A percentile compares a stretch with the other conserved stretches of the same genome.
Conservation (phyloP, 2,329 filamentous ascomycete species). For the Trichoderma harzianum region DNA sequence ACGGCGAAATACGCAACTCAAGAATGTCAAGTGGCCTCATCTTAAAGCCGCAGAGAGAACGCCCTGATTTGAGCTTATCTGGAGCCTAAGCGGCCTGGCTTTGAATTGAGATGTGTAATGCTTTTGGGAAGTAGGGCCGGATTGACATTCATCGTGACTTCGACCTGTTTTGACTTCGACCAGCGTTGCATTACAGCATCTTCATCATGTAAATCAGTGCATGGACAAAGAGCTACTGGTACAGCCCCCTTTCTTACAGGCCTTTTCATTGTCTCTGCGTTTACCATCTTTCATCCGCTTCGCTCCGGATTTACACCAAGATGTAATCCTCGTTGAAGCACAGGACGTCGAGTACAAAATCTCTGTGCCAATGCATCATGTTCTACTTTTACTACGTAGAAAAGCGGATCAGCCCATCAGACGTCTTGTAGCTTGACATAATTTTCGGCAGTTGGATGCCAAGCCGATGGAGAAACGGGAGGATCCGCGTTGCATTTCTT, state of each 20-base stretch:
- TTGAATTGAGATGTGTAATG: background rate
- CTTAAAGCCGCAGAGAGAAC: background rate
- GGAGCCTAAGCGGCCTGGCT: background rate
- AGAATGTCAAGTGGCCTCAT: background rate
- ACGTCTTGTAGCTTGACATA: background rate
- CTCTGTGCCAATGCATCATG: background rate
- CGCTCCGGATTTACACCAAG: background rate
- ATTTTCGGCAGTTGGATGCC: background rate
- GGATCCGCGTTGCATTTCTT: background rate
- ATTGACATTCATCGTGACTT: background rate
- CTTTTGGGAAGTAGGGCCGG: background rate
- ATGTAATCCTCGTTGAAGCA: background rate
- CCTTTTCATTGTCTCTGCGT: background rate
- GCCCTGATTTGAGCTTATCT: background rate
- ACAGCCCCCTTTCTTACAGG: background rate
- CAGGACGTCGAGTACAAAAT: accelerated
- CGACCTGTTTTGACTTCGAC: background rate
- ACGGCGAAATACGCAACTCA: conserved; percentile 9
- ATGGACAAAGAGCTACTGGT: background rate
- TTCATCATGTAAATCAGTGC: background rate
- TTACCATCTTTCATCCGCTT: background rate
- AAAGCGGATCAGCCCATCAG: too few species aligned
- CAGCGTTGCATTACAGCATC: background rate
- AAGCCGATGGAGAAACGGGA: background rate
- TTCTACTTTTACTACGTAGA: background rate